Evolutionary conservation across 331 rosid genomes (phyloP), one percentile per base, ranked within the genome.

Genomic region (Malus hybrid): DNA sequence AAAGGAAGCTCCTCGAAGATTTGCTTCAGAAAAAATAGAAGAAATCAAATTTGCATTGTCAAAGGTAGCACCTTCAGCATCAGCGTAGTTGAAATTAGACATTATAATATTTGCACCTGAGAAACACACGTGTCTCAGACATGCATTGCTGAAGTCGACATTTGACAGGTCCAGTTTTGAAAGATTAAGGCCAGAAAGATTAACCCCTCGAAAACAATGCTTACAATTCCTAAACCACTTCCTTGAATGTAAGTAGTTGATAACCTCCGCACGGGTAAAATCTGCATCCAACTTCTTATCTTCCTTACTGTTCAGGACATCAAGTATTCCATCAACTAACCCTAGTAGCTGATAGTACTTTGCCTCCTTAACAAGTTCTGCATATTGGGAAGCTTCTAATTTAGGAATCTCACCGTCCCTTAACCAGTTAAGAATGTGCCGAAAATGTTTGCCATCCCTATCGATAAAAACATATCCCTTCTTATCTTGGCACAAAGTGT

Each of bases 341-440:
- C 93, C 98, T 33, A 89, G 90, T 19, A 93, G 73, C 78, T 88
- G 93, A 85, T 85, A 93, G 80, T 84, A 89, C 66, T 86, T 95
- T 61, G 90, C 96, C 79, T 91, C 98, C 73, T 85, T 84, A 69
- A 83, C 32, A 82, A 93, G 86, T 76, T 93, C 93, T 12, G 81
- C 27, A 78, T 77, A 86, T 55, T 90, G 82, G 56, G 64, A 11
- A 44, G 88, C 94, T 60, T 85, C 85, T 5, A 91, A 82, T 18
- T 76, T 70, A 24, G 97, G 97, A 75, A 89, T 90, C 28, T 80
- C 78, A 0, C 93, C 90, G 29, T 93, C 95, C 70, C 97, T 89
- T 50, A 90, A 83, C 97, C 97, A 93, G 75, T 90, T 93, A 70
- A 90, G 96, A 71, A 93, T 86, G 77, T 90, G 95, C 7, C 98